Base-by-base conservation (phyloP, 768 basidiomycete genomes). In the Pleurotus cornucopiae region DNA sequence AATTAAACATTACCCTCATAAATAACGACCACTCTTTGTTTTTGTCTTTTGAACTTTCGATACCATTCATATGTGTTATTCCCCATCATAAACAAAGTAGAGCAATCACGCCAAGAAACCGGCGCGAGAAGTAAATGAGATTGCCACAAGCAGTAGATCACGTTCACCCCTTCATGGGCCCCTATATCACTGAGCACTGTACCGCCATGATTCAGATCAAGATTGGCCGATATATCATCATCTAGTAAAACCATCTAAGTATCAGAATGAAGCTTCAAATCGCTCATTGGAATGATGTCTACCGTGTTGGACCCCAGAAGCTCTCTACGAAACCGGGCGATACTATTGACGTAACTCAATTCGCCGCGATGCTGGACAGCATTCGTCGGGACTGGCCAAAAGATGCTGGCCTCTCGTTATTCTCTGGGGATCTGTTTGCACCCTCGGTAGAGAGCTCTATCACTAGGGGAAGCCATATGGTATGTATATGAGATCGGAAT, bases 381-480 rank as follows among this genome's bases (percentile, higher is more conserved):
- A 71, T 91, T 25, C 78, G 90, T 49, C 70, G 74, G 49, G 67
- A 69, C 39, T 92, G 89, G 89, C 60, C 70, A 3, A 61, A 72
- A 37, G 62, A 73, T 56, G 43, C 67, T 39, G 93, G 93, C 0
- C 73, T 97, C 6, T 76, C 87, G 0, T 70, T 97, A 3, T 97
- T 95, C 69, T 94, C 91, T 37, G 94, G 94, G 6, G 94, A 96
- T 68, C 75, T 92, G 9, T 95, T 95, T 67, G 86, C 88, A 20
- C 94, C 93, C 0, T 91, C 88, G 1, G 78, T 91, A 1, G 94
- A 95, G 71, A 90, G 87, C 60, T 86, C 89, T 4, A 86, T 96
- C 37, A 94, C 93, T 4, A 76, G 93, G 67, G 93, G 93, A 46
- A 90, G 87, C 63, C 92, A 94, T 81, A 91, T 94, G 91, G 92